Evolutionary conservation across 208 protist species (phyloP).

Genomic region (Trypanosomatidae sp.): DNA sequence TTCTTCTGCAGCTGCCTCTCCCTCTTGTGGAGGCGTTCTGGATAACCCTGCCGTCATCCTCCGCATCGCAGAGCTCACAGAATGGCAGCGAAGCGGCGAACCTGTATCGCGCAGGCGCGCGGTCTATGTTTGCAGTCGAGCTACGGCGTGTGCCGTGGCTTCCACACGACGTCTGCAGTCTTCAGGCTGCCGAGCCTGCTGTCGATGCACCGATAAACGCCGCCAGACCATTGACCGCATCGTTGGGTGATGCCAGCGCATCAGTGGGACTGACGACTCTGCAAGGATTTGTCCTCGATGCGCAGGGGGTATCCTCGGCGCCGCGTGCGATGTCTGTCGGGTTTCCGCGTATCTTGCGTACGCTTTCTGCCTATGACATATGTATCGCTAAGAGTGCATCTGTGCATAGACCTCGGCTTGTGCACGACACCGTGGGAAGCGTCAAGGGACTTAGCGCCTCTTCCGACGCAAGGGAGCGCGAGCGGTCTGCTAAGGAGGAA

Average conservation of each 20-base stretch:
- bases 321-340: neutral
- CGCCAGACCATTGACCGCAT: neutral
- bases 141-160: constrained; percentile 7
- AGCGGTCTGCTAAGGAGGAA: neutral
- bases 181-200: neutral
- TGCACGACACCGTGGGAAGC: neutral
- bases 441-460: neutral
- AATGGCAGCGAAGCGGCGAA: neutral
- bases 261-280: neutral
- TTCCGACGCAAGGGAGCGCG: neutral
- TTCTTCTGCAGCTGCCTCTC: constrained; percentile 17
- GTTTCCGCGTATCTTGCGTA: constrained; percentile 14
- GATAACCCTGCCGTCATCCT: constrained; percentile 15
- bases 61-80: neutral
- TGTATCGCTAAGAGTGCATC: neutral
- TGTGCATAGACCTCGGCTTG: neutral
- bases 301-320: neutral
- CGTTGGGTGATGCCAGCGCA: neutral
- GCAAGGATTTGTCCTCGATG: constrained; percentile 14
- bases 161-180: neutral
- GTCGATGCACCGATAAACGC: neutral
- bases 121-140: neutral
- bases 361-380: constrained; percentile 15
- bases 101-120: neutral
- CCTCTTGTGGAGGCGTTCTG: constrained; percentile 29